Base-by-base conservation (phyloP, 441 rosid species). In the Populus trichocarpa region DNA sequence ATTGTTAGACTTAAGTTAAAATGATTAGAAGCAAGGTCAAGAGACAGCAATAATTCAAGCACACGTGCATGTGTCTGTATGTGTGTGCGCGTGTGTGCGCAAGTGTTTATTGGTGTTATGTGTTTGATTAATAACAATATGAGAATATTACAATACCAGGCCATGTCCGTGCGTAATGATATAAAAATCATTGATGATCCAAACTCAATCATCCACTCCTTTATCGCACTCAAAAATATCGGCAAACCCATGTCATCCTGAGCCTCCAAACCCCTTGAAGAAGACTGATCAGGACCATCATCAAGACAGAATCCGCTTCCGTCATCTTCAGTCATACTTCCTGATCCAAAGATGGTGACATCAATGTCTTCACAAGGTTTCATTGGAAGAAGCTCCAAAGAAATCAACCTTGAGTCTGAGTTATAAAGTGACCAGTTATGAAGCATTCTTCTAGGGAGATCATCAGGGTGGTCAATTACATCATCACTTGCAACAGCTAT, bases 381-480 rank as follows among this genome's bases (percentile, higher is more conserved):
- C 93, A 88, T 92, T 0, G 99, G 98, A 26, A 95, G 92, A 69
- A 92, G 93, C 87, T 95, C 99, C 83, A 95, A 83, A 36, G 99
- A 91, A 75, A 91, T 83, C 81, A 95, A 75, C 75, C 94, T 85
- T 5, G 84, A 84, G 71, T 92, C 96, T 0, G 89, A 88, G 74
- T 95, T 89, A 86, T 93, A 93, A 70, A 95, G 90, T 46, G 99
- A 82, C 98, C 99, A 93, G 61, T 92, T 85, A 71, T 95, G 92
- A 36, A 93, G 92, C 91, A 89, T 83, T 72, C 73, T 86, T 40
- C 79, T 84, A 71, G 96, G 98, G 53, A 93, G 93, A 3, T 89
- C 87, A 53, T 82, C 82, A 72, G 86, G 83, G 75, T 86, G 59
- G 63, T 80, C 71, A 71, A 79, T 68, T 57, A 53, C 28, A 72